Percentiles rank a stretch among this genome's conserved stretches.
Evolutionary conservation across 1,284 basidiomycete species (phyloP).

Genomic region (Fomitopsis schrenkii): DNA sequence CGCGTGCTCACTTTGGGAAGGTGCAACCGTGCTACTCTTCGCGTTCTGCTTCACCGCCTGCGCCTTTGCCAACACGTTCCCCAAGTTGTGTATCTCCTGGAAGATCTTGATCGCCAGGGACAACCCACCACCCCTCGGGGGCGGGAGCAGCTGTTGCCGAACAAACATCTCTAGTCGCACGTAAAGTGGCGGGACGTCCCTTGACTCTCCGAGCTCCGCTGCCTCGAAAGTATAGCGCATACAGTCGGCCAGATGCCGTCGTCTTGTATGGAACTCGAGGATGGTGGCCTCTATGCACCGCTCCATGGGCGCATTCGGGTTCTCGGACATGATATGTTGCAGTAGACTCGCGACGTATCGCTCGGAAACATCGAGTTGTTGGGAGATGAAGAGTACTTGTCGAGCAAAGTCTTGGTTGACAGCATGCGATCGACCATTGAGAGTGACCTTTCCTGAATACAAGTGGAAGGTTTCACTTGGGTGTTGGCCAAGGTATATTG

Average conservation of each 20-base stretch:
- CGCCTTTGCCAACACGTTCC: conserved; percentile 46
- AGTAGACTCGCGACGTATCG: conserved; percentile 69
- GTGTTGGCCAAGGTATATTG: neutral
- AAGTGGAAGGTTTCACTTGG: neutral
- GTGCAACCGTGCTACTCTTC: conserved; percentile 52
- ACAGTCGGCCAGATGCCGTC: conserved; percentile 65
- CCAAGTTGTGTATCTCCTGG: conserved; percentile 57
- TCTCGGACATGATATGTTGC: conserved; percentile 54
- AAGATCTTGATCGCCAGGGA: conserved; percentile 53
- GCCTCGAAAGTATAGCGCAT: conserved; percentile 51
- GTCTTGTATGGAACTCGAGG: conserved; percentile 60
- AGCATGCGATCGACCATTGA: conserved; percentile 57
- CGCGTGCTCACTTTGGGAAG: conserved; percentile 45
- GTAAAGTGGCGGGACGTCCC: conserved; percentile 40
- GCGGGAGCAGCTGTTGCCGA: conserved; percentile 45
- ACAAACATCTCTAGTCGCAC: conserved; percentile 51
- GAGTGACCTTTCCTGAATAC: conserved; percentile 51
- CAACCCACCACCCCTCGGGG: conserved; percentile 29
- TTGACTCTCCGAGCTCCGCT: conserved; percentile 33
- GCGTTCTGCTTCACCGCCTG: conserved; percentile 59
- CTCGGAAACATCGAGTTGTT: conserved; percentile 76
- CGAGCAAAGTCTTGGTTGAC: conserved; percentile 73
- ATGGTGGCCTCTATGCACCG: conserved; percentile 61
- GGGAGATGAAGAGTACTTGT: conserved; percentile 70
- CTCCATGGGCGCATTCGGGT: conserved; percentile 57